Base-by-base conservation (phyloP, 768 basidiomycete genomes). In the Psilocybe cyanescens region DNA sequence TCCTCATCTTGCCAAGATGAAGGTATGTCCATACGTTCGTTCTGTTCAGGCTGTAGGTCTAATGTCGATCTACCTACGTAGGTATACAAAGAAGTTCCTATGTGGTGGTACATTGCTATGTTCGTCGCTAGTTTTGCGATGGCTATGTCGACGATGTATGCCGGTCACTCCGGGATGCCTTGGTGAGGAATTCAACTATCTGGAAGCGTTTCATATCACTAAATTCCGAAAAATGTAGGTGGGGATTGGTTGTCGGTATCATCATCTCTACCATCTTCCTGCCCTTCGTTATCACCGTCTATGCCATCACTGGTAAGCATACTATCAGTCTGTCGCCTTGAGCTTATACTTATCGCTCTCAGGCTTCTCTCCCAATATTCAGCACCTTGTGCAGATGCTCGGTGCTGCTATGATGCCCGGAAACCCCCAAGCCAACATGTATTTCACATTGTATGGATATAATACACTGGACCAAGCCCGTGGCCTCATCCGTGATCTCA, bases 1-100 rank as follows among this genome's bases (percentile, higher is more conserved):
- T 63, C 81, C 83, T 33, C 86, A 88, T 70, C 80, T 83, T 37
- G 73, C 72, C n/a, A 81, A 85, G 68, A 87, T 88, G 86, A 77
- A 80, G 71, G 70, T 71, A 8, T 75, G 41, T 44, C 14, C 6
- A 7, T 44, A 8, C 8, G 14, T 39, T 39, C 0, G 7, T 39
- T 39, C 14, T 39, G 14, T 39, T 39, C 8, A 24, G 24, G 24
- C 24, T 24, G 24, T 24, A 24, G 24, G 24, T 2, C 24, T 24
- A 24, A 24, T 35, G 33, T 35, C 33, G 33, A 11, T 35, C 33
- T 35, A 35, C 33, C 2, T 35, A 7, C 33, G 5, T 12, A 44
- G 41, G 41, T n/a, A 44, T 44, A 75, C 58, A 62, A 60, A 0
- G 78, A 81, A 58, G 80, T 82, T 3, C 82, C 82, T 3, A 74